Evolutionary conservation across 1,139 yeast species (phyloP).

Genomic region (Candida sanyaensis): DNA sequence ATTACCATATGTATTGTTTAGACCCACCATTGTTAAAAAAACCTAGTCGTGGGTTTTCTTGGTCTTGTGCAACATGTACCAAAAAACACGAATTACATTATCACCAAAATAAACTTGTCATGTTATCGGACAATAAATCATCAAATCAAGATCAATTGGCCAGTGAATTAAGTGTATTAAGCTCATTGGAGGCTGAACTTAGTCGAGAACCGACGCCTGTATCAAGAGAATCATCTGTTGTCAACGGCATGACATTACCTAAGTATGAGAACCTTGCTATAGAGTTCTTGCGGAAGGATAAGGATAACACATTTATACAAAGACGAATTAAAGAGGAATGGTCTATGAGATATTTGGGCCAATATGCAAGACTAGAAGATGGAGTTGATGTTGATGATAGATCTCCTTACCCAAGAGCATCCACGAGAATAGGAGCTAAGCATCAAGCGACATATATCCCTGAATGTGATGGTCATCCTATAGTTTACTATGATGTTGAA

Average conservation of each 20-base stretch:
- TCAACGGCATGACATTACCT: constrained; percentile 32
- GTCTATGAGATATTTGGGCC: constrained; percentile 81
- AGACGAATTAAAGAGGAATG: constrained; percentile 66
- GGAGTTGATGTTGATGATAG: constrained; percentile 78
- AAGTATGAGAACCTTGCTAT: constrained; percentile 63
- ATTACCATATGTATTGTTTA: constrained; percentile 80
- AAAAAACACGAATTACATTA: constrained; percentile 37
- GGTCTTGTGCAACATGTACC: constrained; percentile 88
- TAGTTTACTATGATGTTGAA: constrained; percentile 63
- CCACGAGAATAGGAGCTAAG: constrained; percentile 72
- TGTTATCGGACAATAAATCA: constrained; percentile 48
- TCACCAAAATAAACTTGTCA: constrained; percentile 33
- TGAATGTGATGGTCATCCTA: constrained; percentile 62
- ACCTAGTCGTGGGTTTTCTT: constrained; percentile 87
- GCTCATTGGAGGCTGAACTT: constrained; percentile 16
- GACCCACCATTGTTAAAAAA: constrained; percentile 81
- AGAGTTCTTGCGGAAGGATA: constrained; percentile 51
- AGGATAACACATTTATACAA: constrained; percentile 39
- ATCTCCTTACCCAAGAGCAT: constrained; percentile 77
- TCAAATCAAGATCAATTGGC: constrained; percentile 38
- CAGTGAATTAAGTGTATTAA: constrained; percentile 24
- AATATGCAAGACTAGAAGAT: constrained; percentile 76
- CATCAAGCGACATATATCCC: constrained; percentile 71
- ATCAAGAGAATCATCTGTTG: constrained; percentile 6
- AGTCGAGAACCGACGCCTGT: constrained; percentile 3